Base-by-base conservation (phyloP, 306 rosid genomes). In the Dryas drummondii region DNA sequence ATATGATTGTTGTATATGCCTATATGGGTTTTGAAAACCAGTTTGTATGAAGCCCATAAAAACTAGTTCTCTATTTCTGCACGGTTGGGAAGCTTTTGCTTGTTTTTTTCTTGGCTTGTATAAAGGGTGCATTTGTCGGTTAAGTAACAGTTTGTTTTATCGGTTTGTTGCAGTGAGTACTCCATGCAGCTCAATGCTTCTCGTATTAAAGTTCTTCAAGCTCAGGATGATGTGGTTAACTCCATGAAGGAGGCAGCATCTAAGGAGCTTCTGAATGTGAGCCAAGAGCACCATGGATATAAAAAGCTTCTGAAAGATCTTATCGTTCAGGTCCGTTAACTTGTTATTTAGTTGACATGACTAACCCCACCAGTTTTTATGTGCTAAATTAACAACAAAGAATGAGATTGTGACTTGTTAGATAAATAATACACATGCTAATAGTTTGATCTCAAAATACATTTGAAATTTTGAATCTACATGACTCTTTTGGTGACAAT, bases 131-230 rank as follows among this genome's bases (percentile, higher is more conserved):
- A 3, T 44, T 19, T 44, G 14, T 58, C 37, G 75, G 70, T 56
- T 46, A 17, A 48, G 68, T 70, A 66, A 68, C 56, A 13, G 47
- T 50, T 53, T 60, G 9, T 58, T 81, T 56, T 73, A 10, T 79
- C 61, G 75, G 68, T 62, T 77, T 81, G 71, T 79, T 85, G 70
- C 86, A 94, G 98, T 48, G 98, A 94, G 87, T 94, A 94, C 84
- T 94, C 98, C 40, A 94, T 94, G 98, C 98, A 91, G 86, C 90
- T 88, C 67, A 91, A 88, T 77, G 92, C 97, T 80, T 89, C 94
- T 76, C 81, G 97, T 64, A 88, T 94, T 75, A 91, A 94, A 79
- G 96, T 94, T 87, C 98, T 94, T 80, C 98, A 94, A 84, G 98
- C 98, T 59, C 98, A 94, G 73, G 98, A 94, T 79, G 98, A 91